Conservation (phyloP, 257 asterid species). For the Fraxinus pennsylvanica region DNA sequence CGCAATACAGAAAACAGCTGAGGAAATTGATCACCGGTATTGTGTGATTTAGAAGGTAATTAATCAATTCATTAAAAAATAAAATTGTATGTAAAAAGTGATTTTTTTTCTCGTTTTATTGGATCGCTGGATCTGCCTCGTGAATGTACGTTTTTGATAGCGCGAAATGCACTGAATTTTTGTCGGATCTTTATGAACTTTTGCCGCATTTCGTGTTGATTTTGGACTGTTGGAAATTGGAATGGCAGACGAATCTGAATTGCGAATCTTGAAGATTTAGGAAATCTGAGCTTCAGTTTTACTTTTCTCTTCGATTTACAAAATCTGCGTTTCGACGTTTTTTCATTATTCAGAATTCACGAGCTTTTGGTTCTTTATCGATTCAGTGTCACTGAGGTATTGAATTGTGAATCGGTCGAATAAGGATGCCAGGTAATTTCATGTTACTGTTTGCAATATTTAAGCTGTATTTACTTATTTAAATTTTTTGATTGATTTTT, state of each 20-base stretch:
- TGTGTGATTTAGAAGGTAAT: slow-evolving; percentile 32
- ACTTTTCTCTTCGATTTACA: slow-evolving; percentile 13
- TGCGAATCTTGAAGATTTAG: slow-evolving; percentile 35
- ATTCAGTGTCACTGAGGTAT: slow-evolving; percentile 40
- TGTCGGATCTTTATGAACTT: slow-evolving; percentile 15
- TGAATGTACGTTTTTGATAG: slow-evolving; percentile 25
- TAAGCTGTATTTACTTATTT: background rate
- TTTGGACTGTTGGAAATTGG: slow-evolving; percentile 27
- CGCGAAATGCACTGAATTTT: slow-evolving; percentile 27
- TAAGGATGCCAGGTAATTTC: slow-evolving; percentile 68
- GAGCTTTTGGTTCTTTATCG: slow-evolving; percentile 31
- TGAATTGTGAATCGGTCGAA: slow-evolving; percentile 31
- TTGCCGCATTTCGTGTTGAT: slow-evolving; percentile 25
- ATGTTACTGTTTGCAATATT: background rate
- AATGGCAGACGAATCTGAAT: slow-evolving; percentile 28
- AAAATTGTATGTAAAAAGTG: slow-evolving; percentile 22
- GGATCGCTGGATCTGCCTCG: slow-evolving; percentile 16
- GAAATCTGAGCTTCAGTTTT: background rate
- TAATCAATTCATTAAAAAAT: slow-evolving; percentile 2
- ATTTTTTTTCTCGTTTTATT: background rate
- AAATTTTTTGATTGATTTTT: background rate
- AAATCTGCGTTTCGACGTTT: slow-evolving; percentile 18
- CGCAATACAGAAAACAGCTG: slow-evolving; percentile 10
- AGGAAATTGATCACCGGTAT: slow-evolving; percentile 31
- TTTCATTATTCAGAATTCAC: slow-evolving; percentile 11